phyloP scores from a whole-genome alignment of 768 basidiomycete species.

The Collybia sp. region DNA sequence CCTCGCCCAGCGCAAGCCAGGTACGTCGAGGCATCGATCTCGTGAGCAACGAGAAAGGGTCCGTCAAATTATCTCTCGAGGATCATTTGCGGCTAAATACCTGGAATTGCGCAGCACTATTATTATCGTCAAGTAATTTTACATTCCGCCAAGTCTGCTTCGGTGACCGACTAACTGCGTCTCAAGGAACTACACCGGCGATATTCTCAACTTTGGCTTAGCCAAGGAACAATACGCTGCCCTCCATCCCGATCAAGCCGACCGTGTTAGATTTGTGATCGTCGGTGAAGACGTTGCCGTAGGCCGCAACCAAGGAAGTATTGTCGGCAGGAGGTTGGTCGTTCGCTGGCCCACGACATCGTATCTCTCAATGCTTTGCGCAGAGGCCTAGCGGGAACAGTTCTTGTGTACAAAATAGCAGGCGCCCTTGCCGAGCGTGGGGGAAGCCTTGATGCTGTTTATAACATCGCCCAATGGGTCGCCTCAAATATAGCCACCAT shows the following conservation, averaged over 20 bases:
- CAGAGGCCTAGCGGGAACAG: slow-evolving; percentile 79
- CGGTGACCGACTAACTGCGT: slow-evolving; percentile 2
- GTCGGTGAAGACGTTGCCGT: slow-evolving; percentile 92
- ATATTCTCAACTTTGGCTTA: slow-evolving; percentile 87
- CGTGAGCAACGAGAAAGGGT: slow-evolving; percentile 71
- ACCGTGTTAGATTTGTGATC: slow-evolving; percentile 68
- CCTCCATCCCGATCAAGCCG: slow-evolving; percentile 58
- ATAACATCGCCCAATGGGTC: slow-evolving; percentile 59
- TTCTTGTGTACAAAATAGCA: slow-evolving; percentile 87
- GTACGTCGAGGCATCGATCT: slow-evolving; percentile 78
- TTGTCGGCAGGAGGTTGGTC: slow-evolving; percentile 74
- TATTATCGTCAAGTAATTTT: slow-evolving; percentile 72
- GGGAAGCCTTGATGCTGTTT: slow-evolving; percentile 64
- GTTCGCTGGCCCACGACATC: background rate
- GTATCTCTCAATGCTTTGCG: background rate
- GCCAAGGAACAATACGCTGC: slow-evolving; percentile 83
- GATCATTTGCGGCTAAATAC: slow-evolving; percentile 1
- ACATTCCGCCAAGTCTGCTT: background rate
- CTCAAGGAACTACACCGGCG: slow-evolving; percentile 81
- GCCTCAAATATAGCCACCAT: slow-evolving; percentile 72
- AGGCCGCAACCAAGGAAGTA: slow-evolving; percentile 70
- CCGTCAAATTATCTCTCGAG: slow-evolving; percentile 11
- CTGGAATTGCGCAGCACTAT: slow-evolving; percentile 46
- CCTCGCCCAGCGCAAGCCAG: slow-evolving; percentile 84
- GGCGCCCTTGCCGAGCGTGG: slow-evolving; percentile 75